These are phyloP conservation scores for Cornus kousa DNA, from an alignment of 148 eudicot genomes.

Conservation along the genomic window DNA sequence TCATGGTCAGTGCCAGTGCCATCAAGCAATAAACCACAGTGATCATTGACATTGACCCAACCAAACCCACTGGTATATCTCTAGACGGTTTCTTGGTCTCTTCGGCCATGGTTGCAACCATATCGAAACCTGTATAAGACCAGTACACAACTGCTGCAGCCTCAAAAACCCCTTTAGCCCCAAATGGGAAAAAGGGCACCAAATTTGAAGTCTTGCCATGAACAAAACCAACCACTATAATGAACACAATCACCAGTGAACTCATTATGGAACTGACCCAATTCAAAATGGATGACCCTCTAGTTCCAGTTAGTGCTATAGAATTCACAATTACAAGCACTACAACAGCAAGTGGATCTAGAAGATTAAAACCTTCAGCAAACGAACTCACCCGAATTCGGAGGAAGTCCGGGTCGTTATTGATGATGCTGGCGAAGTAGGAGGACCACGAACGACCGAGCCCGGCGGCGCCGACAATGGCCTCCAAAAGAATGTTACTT, in stretches of 20 bases:
- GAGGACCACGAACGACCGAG: conserved; percentile 86
- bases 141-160: conserved; percentile 91
- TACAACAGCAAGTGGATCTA: conserved; percentile 80
- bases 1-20: conserved; percentile 64
- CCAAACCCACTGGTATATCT: conserved; percentile 83
- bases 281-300: conserved; percentile 51
- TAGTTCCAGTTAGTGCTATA: conserved; percentile 72
- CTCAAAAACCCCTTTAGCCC: conserved; percentile 68
- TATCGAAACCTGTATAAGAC: conserved; percentile 93
- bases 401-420: conserved; percentile 53
- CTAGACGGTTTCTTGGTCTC: conserved; percentile 68
- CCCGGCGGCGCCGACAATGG: conserved; percentile 87
- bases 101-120: conserved; percentile 94
- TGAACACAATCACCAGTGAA: conserved; percentile 56
- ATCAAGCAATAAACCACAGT: conserved; percentile 79
- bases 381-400: conserved; percentile 46
- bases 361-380: conserved; percentile 63
- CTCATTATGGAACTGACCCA: conserved; percentile 65
- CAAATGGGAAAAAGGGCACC: conserved; percentile 72
- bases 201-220: conserved; percentile 58
- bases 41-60: conserved; percentile 84
- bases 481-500: conserved; percentile 77
- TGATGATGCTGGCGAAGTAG: conserved; percentile 66
- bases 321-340: conserved; percentile 55
- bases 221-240: conserved; percentile 67